Percentiles rank a stretch among this genome's conserved stretches.
Evolutionary conservation across 140 eudicot genomes (phyloP).

Genomic region (Flaveria floridana): DNA sequence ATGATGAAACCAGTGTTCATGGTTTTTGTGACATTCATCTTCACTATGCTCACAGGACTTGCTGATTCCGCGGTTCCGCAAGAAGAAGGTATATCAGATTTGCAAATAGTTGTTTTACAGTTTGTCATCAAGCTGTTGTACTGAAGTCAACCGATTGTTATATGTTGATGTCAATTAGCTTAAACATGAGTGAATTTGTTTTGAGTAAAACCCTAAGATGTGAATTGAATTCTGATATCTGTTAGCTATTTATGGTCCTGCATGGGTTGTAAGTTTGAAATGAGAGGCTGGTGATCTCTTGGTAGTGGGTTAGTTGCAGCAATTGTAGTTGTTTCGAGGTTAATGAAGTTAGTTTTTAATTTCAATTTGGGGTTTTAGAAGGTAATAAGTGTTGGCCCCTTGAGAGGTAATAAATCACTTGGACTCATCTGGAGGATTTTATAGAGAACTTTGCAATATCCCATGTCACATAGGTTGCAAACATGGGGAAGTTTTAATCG

Average conservation of each 20-base stretch:
- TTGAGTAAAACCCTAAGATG: slow-evolving; percentile 17
- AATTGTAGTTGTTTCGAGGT: not conserved
- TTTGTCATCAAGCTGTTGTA: no score
- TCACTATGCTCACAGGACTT: not conserved
- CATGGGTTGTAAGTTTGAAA: not conserved
- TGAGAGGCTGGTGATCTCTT: not conserved
- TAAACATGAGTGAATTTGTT: slow-evolving; percentile 4
- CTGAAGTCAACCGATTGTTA: no score
- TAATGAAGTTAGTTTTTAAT: not conserved
- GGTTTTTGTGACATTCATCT: slow-evolving; percentile 30
- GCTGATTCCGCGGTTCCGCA: slow-evolving; percentile 40
- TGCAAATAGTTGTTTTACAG: no score
- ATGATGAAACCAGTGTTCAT: slow-evolving; percentile 20
- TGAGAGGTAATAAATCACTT: no score
- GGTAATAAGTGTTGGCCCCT: no score
- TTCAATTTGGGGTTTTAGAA: not conserved
- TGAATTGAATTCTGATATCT: slow-evolving; percentile 4
- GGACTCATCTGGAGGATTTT: not conserved
- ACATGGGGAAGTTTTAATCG: no score
- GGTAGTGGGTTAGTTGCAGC: not conserved
- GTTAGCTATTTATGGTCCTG: not conserved
- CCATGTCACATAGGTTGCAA: not conserved
- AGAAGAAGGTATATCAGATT: slow-evolving; percentile 35
- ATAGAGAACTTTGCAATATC: not conserved
- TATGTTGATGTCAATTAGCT: not conserved